These are phyloP conservation scores for Phaeolepiota aurea DNA, from an alignment of 768 basidiomycete genomes.

Conservation along the genomic window DNA sequence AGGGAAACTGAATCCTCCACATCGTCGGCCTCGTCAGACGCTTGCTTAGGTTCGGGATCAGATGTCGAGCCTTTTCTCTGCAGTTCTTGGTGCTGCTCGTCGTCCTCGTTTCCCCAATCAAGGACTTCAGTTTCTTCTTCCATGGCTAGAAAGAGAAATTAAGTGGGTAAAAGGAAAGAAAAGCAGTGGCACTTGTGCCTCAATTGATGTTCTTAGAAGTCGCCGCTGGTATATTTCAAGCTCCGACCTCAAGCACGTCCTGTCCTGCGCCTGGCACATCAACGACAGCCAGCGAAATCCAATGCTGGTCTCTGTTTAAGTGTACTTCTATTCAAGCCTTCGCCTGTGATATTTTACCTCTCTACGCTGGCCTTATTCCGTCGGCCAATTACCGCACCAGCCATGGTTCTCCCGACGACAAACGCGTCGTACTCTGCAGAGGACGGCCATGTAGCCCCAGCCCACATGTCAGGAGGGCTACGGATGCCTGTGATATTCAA, in stretches of 20 bases:
- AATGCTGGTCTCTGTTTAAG: conserved; percentile 1
- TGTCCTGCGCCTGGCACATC: conserved; percentile 1
- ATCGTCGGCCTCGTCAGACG: conserved; percentile 40
- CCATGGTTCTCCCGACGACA: conserved; percentile 32
- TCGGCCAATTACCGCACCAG: conserved; percentile 23
- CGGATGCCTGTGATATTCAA: conserved; percentile 78
- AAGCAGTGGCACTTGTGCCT: not conserved
- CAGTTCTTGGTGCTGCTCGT: conserved; percentile 22
- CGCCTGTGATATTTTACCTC: not conserved
- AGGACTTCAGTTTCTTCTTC: conserved; percentile 61
- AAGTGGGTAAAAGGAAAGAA: conserved; percentile 11
- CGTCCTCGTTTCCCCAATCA: conserved; percentile 56
- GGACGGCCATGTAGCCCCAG: conserved; percentile 22
- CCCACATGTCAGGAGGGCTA: conserved; percentile 24
- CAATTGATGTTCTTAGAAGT: conserved; percentile 2
- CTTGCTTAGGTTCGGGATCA: conserved; percentile 9
- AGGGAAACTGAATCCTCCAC: conserved; percentile 55
- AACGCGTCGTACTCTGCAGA: conserved; percentile 28
- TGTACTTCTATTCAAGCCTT: not conserved
- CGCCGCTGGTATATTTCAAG: conserved; percentile 17
- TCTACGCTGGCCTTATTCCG: conserved; percentile 29
- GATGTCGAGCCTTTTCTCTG: conserved; percentile 13
- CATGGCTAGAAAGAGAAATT: conserved; percentile 27
- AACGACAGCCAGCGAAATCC: conserved; percentile 1
- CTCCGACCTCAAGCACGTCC: conserved; percentile 8